Evolutionary conservation across 78 protist genomes (phyloP).

Genomic region (Dictyostelium citrinum): DNA sequence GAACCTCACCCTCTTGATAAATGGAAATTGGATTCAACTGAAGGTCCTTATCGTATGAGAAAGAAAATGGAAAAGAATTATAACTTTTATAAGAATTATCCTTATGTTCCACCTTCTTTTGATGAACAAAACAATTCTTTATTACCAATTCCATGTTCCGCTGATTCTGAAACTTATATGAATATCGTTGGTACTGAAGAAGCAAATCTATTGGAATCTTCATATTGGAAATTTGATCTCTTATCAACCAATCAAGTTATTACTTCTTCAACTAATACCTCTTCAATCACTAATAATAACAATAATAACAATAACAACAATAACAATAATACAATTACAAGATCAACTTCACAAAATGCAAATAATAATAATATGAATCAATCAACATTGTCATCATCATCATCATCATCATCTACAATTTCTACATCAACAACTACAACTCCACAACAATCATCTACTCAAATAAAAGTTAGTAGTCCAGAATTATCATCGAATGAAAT

Average conservation of each 20-base stretch:
- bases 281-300: neutral
- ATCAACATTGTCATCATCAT: neutral
- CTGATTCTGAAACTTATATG: conserved; percentile 20
- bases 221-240: conserved; percentile 67
- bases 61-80: conserved; percentile 78
- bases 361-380: neutral
- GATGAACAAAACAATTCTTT: conserved; percentile 21
- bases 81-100: conserved; percentile 58
- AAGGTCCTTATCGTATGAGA: conserved; percentile 79
- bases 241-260: conserved; percentile 13
- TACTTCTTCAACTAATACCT: neutral
- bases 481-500: conserved; percentile 9
- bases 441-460: neutral
- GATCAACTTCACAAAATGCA: neutral
- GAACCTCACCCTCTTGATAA: conserved; percentile 52
- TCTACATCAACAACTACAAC: neutral
- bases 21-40: conserved; percentile 80
- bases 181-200: conserved; percentile 47
- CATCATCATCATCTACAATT: neutral
- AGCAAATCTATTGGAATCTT: conserved; percentile 33
- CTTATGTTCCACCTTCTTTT: conserved; percentile 52
- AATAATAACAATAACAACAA: too few relatives aligned
- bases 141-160: conserved; percentile 54
- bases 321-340: neutral
- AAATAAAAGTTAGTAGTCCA: neutral